Percentiles rank a stretch among this genome's conserved stretches.
Evolutionary conservation across 2,329 filamentous ascomycete genomes (phyloP).

Genomic region (Paraphaeosphaeria sporulosa): DNA sequence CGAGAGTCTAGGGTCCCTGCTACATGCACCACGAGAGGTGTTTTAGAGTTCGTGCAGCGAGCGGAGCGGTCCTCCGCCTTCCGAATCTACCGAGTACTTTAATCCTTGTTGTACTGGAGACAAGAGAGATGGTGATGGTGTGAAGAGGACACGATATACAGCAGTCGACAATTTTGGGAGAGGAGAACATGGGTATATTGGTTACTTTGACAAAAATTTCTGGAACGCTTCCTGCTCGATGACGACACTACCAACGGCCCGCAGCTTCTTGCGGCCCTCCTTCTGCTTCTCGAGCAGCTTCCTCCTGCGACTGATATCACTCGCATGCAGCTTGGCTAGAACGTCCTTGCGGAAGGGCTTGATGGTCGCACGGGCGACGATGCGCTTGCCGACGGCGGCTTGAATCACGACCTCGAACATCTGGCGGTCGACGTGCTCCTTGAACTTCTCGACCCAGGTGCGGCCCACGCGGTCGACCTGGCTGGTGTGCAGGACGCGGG

Average conservation of each 20-base stretch:
- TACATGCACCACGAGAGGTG: too few relatives aligned
- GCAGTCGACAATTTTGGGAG: neutral
- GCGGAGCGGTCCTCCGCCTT: too few relatives aligned
- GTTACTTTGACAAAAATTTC: slow-evolving; percentile 80
- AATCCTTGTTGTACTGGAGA: too few relatives aligned
- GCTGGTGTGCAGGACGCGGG: slow-evolving; percentile 84
- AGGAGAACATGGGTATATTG: neutral
- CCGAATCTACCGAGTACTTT: too few relatives aligned
- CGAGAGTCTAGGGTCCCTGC: too few relatives aligned
- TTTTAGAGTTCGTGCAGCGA: too few relatives aligned
- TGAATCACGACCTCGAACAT: slow-evolving; percentile 98
- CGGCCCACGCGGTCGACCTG: slow-evolving; percentile 83
- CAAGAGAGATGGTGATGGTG: neutral
- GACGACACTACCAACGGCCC: slow-evolving; percentile 84
- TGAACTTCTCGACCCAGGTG: slow-evolving; percentile 94
- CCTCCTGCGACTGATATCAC: slow-evolving; percentile 79
- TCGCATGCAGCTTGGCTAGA: slow-evolving; percentile 88
- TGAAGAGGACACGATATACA: neutral
- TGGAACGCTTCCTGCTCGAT: slow-evolving; percentile 97
- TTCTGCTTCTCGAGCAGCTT: slow-evolving; percentile 98
- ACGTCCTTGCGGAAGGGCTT: slow-evolving; percentile 98
- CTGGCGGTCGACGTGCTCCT: slow-evolving; percentile 93
- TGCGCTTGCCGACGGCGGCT: slow-evolving; percentile 79
- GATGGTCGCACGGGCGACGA: slow-evolving; percentile 91
- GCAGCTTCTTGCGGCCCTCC: slow-evolving; percentile 86